These are phyloP conservation scores for Lecanosticta acicola DNA, from an alignment of 2,329 filamentous ascomycete species.

Conservation along the genomic window DNA sequence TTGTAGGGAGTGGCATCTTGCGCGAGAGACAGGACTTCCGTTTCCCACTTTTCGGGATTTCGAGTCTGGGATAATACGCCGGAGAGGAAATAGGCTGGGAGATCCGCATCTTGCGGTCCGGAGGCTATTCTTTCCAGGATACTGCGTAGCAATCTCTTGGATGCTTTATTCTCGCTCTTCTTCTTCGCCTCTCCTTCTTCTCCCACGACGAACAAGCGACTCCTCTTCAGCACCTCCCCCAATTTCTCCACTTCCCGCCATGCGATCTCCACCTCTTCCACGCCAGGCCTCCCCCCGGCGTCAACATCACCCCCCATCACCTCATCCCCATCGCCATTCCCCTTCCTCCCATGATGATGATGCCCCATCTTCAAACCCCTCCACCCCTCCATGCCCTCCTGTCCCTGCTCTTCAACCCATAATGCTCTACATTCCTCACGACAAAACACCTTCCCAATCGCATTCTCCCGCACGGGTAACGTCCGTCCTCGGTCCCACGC, in stretches of 20 bases:
- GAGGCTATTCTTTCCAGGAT: slow-evolving; percentile 11
- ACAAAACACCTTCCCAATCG: slow-evolving; percentile 42
- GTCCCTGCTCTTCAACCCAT: slow-evolving; percentile 32
- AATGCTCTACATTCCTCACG: slow-evolving; percentile 30
- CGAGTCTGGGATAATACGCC: slow-evolving; percentile 34
- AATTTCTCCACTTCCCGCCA: slow-evolving; percentile 22
- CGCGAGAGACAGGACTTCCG: slow-evolving; percentile 35
- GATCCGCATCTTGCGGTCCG: no score
- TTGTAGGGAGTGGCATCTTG: slow-evolving; percentile 40
- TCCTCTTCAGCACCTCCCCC: slow-evolving; percentile 9
- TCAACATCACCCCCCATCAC: slow-evolving; percentile 8
- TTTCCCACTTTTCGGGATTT: slow-evolving; percentile 29
- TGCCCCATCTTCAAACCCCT: slow-evolving; percentile 18
- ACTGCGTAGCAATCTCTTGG: slow-evolving; percentile 10
- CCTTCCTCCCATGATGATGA: slow-evolving; percentile 20
- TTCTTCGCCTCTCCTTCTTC: no score
- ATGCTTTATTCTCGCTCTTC: no score
- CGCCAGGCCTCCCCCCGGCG: slow-evolving; percentile 12
- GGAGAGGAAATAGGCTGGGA: slow-evolving; percentile 40
- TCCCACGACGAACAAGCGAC: no score
- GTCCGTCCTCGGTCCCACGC: slow-evolving; percentile 41
- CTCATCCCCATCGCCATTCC: slow-evolving; percentile 13
- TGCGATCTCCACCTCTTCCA: slow-evolving; percentile 16
- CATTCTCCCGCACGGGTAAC: slow-evolving; percentile 35
- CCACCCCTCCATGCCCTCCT: slow-evolving; percentile 30